These are phyloP conservation scores for Yarrowia sp. DNA, from an alignment of 805 yeast species.

Conservation along the genomic window DNA sequence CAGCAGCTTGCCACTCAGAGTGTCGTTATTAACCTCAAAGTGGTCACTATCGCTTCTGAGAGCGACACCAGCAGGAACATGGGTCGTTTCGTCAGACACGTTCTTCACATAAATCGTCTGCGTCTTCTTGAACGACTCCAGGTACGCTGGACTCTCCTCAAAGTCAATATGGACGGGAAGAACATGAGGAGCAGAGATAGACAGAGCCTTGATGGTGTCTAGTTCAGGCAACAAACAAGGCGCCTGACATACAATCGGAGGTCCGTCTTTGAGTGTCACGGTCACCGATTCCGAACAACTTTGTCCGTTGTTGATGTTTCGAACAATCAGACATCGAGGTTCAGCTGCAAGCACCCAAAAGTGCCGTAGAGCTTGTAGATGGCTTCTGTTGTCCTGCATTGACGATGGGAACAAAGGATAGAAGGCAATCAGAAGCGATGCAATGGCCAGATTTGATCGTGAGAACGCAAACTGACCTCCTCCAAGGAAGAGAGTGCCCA, in stretches of 20 bases:
- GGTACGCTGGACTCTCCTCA: conserved; percentile 35
- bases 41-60: conserved; percentile 43
- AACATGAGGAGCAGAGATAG: conserved; percentile 43
- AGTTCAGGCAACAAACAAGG: conserved; percentile 73
- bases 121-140: conserved; percentile 12
- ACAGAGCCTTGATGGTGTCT: conserved; percentile 48
- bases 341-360: conserved; percentile 87
- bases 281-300: conserved; percentile 52
- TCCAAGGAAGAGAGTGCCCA: conserved; percentile 86
- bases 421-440: conserved; percentile 67
- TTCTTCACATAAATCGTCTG: conserved; percentile 37
- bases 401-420: conserved; percentile 65
- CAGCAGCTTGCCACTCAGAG: conserved; percentile 12
- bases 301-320: conserved; percentile 62
- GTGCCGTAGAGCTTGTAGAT: conserved; percentile 80
- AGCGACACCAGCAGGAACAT: conserved; percentile 38
- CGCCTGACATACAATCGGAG: conserved; percentile 42
- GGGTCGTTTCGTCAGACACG: conserved; percentile 34
- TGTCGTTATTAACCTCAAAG: conserved; percentile 8
- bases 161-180: conserved; percentile 56
- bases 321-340: conserved; percentile 72
- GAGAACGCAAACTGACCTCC: conserved; percentile 88
- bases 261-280: conserved; percentile 44
- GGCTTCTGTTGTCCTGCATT: conserved; percentile 50
- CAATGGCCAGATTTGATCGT: conserved; percentile 60